Evolutionary conservation across 192 early-diverging fungal species (phyloP).

Genomic region (Mortierella antarctica): DNA sequence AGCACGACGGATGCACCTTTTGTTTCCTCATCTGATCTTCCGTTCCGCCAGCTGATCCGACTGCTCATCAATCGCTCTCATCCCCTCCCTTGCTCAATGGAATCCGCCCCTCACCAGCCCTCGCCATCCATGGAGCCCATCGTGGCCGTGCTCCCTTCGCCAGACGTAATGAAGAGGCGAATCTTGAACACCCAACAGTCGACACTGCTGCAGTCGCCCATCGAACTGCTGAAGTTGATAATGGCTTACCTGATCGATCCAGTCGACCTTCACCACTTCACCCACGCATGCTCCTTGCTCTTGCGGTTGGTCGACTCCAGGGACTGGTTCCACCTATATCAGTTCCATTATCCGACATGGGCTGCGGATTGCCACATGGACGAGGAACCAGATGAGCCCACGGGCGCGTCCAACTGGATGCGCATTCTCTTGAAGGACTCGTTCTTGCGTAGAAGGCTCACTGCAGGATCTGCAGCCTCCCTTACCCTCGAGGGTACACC

Average conservation of each 20-base stretch:
- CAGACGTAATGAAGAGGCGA: too few relatives aligned
- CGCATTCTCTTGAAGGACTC: conserved; percentile 5
- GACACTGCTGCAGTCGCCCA: neutral
- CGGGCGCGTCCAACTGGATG: conserved; percentile 1
- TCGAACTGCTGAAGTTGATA: conserved; percentile 2
- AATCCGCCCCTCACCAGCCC: too few relatives aligned
- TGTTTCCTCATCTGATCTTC: too few relatives aligned
- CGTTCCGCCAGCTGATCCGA: too few relatives aligned
- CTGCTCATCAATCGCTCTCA: too few relatives aligned
- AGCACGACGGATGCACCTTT: too few relatives aligned
- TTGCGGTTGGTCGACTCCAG: neutral
- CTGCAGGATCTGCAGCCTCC: neutral
- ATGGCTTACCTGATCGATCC: neutral
- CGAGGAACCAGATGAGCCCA: neutral
- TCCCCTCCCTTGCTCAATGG: too few relatives aligned
- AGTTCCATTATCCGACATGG: neutral
- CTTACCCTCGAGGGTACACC: neutral
- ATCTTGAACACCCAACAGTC: neutral
- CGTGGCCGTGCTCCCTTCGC: too few relatives aligned
- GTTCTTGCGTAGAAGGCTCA: neutral
- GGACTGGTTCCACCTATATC: conserved; percentile 9
- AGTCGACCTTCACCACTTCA: neutral
- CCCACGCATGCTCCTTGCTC: neutral
- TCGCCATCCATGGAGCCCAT: too few relatives aligned
- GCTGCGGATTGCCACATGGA: neutral